phyloP scores from a whole-genome alignment of 2,329 filamentous ascomycete species.

The Fusarium foetens region DNA sequence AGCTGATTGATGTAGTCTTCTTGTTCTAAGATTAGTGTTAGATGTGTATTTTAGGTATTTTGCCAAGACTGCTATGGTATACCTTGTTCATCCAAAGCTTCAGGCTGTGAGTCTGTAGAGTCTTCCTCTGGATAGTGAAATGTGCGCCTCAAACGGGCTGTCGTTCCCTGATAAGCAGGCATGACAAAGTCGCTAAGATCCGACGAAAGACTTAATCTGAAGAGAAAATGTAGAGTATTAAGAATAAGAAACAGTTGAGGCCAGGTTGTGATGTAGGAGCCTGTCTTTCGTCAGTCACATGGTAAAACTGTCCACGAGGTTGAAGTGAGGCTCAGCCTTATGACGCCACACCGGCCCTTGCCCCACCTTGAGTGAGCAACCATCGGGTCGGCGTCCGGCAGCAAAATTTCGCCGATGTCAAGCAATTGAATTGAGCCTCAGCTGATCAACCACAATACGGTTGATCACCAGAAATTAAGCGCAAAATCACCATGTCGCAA shows the following conservation, averaged over 20 bases:
- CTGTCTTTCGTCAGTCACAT: constrained; percentile 41
- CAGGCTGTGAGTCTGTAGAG: constrained; percentile 60
- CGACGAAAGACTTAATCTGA: neutral
- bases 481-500: constrained; percentile 34
- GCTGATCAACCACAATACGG: constrained; percentile 28
- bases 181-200: constrained; percentile 18
- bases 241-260: neutral
- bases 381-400: constrained; percentile 33
- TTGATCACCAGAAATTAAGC: constrained; percentile 3
- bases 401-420: constrained; percentile 44
- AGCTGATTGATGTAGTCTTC: constrained; percentile 70
- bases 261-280: constrained; percentile 8
- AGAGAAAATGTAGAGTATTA: neutral
- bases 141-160: constrained; percentile 75
- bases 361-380: constrained; percentile 18
- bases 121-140: constrained; percentile 78
- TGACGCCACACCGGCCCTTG: constrained; percentile 39
- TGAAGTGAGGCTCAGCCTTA: constrained; percentile 42
- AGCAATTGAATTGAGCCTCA: constrained; percentile 30
- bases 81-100: constrained; percentile 82
- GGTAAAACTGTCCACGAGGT: constrained; percentile 18
- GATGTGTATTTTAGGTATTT: neutral
- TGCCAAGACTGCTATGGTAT: constrained; percentile 2
- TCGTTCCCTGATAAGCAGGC: constrained; percentile 44
- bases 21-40: constrained; percentile 61